phyloP scores from a whole-genome alignment of 2,329 filamentous ascomycete species.

The Periconia sp. region DNA sequence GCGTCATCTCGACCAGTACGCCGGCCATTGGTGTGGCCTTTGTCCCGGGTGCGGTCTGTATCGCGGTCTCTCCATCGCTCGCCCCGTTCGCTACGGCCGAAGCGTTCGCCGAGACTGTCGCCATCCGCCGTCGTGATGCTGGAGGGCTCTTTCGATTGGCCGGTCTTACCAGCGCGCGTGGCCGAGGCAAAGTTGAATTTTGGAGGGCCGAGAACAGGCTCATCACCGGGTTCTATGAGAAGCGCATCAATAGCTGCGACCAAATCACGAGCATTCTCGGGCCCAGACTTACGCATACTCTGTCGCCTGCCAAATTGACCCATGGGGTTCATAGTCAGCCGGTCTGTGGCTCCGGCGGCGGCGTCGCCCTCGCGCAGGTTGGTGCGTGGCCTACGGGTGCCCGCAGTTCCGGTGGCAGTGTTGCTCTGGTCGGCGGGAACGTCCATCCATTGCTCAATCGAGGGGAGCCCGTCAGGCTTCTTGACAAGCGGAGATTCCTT shows the following conservation, averaged over 20 bases:
- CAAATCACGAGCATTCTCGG: slow-evolving; percentile 42
- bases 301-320: slow-evolving; percentile 41
- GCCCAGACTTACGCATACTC: slow-evolving; percentile 55
- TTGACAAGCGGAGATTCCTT: slow-evolving; percentile 81
- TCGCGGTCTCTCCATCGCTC: slow-evolving; percentile 54
- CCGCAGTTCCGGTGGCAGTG: slow-evolving; percentile 29
- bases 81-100: slow-evolving; percentile 34
- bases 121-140: slow-evolving; percentile 45
- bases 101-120: slow-evolving; percentile 43
- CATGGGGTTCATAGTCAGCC: slow-evolving; percentile 43
- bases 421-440: slow-evolving; percentile 50
- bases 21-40: slow-evolving; percentile 46
- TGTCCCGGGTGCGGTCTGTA: slow-evolving; percentile 43
- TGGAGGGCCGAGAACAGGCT: slow-evolving; percentile 84
- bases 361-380: slow-evolving; percentile 35
- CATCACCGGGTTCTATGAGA: slow-evolving; percentile 67
- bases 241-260: slow-evolving; percentile 37
- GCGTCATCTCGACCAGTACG: slow-evolving; percentile 58
- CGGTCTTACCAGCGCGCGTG: slow-evolving; percentile 60
- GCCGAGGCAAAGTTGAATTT: slow-evolving; percentile 82
- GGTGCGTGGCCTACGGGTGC: slow-evolving; percentile 31
- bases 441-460: slow-evolving; percentile 97
- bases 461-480: slow-evolving; percentile 80
- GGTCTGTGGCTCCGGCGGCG: slow-evolving; percentile 26
- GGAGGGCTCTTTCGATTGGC: slow-evolving; percentile 44